A percentile compares a stretch with the other conserved stretches of the same genome.
phyloP scores from a whole-genome alignment of 306 rosid genomes.

The Rubus idaeus region DNA sequence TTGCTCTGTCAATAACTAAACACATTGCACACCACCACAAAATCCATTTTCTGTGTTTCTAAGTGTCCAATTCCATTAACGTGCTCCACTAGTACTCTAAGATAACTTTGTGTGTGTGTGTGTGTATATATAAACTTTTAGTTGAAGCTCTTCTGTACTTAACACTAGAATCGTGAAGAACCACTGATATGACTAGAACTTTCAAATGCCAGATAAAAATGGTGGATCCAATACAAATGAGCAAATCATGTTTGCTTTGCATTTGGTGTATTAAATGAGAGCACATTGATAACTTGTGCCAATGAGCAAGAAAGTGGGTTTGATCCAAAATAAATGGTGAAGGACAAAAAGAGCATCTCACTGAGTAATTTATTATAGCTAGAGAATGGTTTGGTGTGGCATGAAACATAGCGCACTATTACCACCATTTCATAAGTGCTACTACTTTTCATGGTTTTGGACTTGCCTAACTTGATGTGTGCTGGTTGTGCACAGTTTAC shows the following conservation, averaged over 20 bases:
- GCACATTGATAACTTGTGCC: neutral
- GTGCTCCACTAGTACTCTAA: neutral
- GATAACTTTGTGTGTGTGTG: neutral
- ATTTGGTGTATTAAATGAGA: neutral
- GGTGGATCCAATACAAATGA: neutral
- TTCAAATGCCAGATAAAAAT: neutral
- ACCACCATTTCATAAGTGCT: neutral
- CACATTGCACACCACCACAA: conserved; percentile 6
- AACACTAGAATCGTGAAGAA: neutral
- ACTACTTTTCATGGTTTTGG: neutral
- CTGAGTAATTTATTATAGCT: neutral
- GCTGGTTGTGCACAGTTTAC: no score
- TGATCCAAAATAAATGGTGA: neutral
- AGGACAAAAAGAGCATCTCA: neutral
- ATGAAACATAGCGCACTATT: neutral
- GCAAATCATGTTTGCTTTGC: neutral
- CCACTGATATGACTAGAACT: neutral
- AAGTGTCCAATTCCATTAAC: neutral
- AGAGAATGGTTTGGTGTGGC: neutral
- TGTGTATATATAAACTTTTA: neutral
- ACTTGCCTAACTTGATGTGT: no score
- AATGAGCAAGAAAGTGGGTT: neutral
- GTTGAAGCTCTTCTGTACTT: neutral
- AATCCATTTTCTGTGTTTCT: neutral
- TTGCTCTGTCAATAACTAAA: neutral